Percentiles rank a stretch among this genome's conserved stretches.
Evolutionary conservation across 2,329 filamentous ascomycete species (phyloP).

Genomic region (Colletotrichum echinochloae): DNA sequence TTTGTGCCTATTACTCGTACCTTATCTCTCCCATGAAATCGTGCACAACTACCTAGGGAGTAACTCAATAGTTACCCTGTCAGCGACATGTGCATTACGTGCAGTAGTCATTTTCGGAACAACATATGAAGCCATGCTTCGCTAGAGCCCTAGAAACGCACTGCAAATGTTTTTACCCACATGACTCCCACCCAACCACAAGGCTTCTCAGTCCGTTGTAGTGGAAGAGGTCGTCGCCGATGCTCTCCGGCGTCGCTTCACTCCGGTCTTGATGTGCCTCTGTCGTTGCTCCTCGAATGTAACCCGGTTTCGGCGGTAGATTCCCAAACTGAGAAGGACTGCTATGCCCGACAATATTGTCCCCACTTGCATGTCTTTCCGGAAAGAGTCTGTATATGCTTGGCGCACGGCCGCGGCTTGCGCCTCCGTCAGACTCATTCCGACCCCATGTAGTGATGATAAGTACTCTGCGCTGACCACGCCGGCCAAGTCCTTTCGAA

Average conservation of each 20-base stretch:
- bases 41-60: too few relatives aligned
- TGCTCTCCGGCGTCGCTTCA: conserved; percentile 29
- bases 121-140: neutral
- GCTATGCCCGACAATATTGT: conserved; percentile 55
- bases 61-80: too few relatives aligned
- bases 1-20: neutral
- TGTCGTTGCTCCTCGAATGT: conserved; percentile 45
- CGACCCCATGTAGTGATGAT: conserved; percentile 43
- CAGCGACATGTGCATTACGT: neutral
- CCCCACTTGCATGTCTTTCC: conserved; percentile 60
- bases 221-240: conserved; percentile 34
- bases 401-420: conserved; percentile 51
- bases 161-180: neutral
- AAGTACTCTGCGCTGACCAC: conserved; percentile 47
- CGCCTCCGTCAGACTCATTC: conserved; percentile 43
- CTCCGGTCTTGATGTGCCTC: conserved; percentile 25
- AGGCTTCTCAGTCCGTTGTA: conserved; percentile 16
- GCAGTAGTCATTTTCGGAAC: neutral
- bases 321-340: conserved; percentile 54
- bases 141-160: neutral
- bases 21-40: neutral
- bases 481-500: conserved; percentile 47
- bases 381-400: conserved; percentile 60
- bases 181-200: too few relatives aligned
- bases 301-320: conserved; percentile 51